Evolutionary conservation across 805 yeast species (phyloP), one percentile per base, ranked within the genome.

Genomic region (Alloascoidea hylecoeti): DNA sequence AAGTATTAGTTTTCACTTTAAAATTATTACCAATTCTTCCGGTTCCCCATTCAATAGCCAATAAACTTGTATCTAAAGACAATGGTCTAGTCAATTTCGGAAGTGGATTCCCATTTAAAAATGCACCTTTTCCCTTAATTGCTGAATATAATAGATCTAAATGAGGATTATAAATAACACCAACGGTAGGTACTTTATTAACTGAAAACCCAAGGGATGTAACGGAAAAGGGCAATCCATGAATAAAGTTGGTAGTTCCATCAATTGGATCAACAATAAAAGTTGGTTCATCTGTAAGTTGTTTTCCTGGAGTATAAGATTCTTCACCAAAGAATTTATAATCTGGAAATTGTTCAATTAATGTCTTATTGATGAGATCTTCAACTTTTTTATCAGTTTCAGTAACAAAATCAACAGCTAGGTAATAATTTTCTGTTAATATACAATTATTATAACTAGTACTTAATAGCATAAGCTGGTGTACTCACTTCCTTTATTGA

Each of bases 181-280:
- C 82, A n/a, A 75, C 75, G 0, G 60, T 68, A 1, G 81, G 69
- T 39, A 52, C 52, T 33, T 62, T 60, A 42, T 60, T 49, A 14
- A 68, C 52, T 1, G 78, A 63, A 39, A 75, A 62, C 0, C 81
- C 81, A 30, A 75, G 48, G 1, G 81, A 75, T 36, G 72, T 72
- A 52, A 80, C 75, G 34, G 75, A 66, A 49, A 62, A 69, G 2
- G 81, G 82, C 55, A 70, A 75, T 35, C 61, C 64, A 50, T 75
- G 82, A 38, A 75, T 65, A 51, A 75, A 75, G 52, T 75, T 70
- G 3, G 79, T 73, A 1, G 82, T 75, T 9, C 81, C 81, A 45
- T 74, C 79, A 49, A 72, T 69, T 33, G 78, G 78, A 48, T 75
- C 81, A 15, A 75, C 76, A 39, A 75, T 66, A 48, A 75, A 75